Percentiles rank a stretch among this genome's conserved stretches.
Evolutionary conservation across 2,329 filamentous ascomycete genomes (phyloP).

Genomic region (Aurifilum marmelostoma): DNA sequence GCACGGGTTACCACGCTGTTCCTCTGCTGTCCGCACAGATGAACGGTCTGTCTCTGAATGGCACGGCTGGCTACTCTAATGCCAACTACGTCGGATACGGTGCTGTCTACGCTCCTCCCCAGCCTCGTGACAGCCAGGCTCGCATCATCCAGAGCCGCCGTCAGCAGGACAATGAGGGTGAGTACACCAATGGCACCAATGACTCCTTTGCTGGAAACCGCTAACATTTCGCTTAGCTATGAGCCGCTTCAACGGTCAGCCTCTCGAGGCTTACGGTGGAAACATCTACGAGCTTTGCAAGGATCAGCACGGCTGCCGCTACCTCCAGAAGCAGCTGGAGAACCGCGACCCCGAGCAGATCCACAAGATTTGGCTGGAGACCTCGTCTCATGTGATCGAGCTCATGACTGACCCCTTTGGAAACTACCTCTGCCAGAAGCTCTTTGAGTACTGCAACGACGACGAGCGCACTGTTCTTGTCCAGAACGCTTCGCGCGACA

Average conservation of each 20-base stretch:
- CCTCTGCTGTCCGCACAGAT: slow-evolving; percentile 70
- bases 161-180: slow-evolving; percentile 73
- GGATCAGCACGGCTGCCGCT: slow-evolving; percentile 96
- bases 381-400: slow-evolving; percentile 90
- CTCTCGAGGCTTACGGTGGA: slow-evolving; percentile 78
- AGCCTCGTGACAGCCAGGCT: slow-evolving; percentile 70
- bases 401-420: slow-evolving; percentile 99
- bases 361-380: slow-evolving; percentile 93
- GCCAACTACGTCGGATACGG: slow-evolving; percentile 64
- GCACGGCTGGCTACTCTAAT: slow-evolving; percentile 36
- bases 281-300: slow-evolving; percentile 92
- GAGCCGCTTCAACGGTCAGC: slow-evolving; percentile 81
- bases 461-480: slow-evolving; percentile 93
- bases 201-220: slow-evolving; percentile 19
- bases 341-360: slow-evolving; percentile 82
- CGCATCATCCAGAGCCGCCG: slow-evolving; percentile 77
- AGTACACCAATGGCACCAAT: slow-evolving; percentile 32
- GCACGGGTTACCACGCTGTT: slow-evolving; percentile 44
- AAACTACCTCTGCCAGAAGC: slow-evolving; percentile 98
- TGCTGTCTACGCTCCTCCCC: slow-evolving; percentile 52
- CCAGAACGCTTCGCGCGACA: slow-evolving; percentile 81
- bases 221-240: slow-evolving; percentile 56
- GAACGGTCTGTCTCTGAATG: slow-evolving; percentile 64
- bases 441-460: slow-evolving; percentile 92
- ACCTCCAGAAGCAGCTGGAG: slow-evolving; percentile 95